A percentile compares a stretch with the other conserved stretches of the same genome.
Conservation (phyloP, 495 filamentous ascomycete genomes). For the Penicillium samsonianum region DNA sequence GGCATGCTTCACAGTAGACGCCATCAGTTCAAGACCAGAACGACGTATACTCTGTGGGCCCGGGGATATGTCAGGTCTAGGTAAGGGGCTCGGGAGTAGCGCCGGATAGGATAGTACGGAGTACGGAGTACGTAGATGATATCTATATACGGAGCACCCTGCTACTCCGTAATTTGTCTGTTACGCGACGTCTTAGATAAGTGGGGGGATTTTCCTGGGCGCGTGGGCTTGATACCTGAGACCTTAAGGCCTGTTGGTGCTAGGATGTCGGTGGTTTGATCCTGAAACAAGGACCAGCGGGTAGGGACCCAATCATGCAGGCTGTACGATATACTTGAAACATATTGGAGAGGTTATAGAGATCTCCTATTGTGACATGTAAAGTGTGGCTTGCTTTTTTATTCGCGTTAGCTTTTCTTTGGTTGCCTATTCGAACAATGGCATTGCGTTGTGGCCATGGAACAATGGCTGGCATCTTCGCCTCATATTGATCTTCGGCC, state of each 20-base stretch:
- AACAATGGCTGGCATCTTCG: no score
- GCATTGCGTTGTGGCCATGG: no score
- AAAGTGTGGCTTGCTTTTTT: not conserved
- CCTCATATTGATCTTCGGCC: conserved; percentile 5
- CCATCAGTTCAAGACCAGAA: not conserved
- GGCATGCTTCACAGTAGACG: conserved; percentile 10
- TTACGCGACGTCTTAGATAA: conserved; percentile 16
- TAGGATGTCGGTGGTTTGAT: conserved; percentile 5
- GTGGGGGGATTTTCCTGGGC: conserved; percentile 22
- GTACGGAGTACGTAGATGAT: not conserved
- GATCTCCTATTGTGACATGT: not conserved
- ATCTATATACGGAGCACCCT: not conserved
- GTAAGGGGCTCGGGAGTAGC: not conserved
- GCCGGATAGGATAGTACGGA: no score
- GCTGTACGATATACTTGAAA: conserved; percentile 20
- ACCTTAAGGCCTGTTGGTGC: conserved; percentile 1
- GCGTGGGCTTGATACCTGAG: conserved; percentile 17
- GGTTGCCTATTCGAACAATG: not conserved
- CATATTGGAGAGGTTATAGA: not conserved
- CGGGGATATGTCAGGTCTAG: conserved; percentile 1
- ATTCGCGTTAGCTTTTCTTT: not conserved
- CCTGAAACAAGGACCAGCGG: conserved; percentile 28
- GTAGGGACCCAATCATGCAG: conserved; percentile 23
- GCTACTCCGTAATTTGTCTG: conserved; percentile 32
- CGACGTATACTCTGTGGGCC: not conserved